phyloP scores from a whole-genome alignment of 208 protist genomes.

The Crithidia fasciculata region DNA sequence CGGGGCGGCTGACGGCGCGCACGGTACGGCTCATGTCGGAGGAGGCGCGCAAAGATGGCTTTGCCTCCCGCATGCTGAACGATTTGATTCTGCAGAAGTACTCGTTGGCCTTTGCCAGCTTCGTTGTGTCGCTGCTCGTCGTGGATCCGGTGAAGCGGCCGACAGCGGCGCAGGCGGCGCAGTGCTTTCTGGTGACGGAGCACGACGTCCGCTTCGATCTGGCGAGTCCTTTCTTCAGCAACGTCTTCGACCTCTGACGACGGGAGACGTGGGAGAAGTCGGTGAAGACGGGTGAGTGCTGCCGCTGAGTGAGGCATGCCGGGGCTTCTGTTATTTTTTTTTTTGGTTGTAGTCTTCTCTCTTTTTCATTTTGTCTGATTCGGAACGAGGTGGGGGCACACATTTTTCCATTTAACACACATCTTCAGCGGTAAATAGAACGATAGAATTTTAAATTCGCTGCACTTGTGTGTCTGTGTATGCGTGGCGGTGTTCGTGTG shows the following conservation, averaged over 20 bases:
- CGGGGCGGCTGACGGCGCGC: conserved; percentile 51
- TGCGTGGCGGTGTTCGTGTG: background rate
- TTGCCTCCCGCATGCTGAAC: conserved; percentile 73
- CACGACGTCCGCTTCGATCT: conserved; percentile 60
- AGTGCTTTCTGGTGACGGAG: conserved; percentile 58
- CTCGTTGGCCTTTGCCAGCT: conserved; percentile 76
- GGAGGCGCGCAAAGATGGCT: conserved; percentile 65
- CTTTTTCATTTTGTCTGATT: background rate
- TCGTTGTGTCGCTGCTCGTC: conserved; percentile 79
- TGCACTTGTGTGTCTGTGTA: background rate
- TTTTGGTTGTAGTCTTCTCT: background rate
- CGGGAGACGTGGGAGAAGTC: background rate
- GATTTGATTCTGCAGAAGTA: conserved; percentile 64
- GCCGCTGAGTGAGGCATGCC: too few species aligned
- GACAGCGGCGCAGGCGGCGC: conserved; percentile 58
- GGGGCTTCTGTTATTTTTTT: background rate
- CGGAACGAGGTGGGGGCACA: too few species aligned
- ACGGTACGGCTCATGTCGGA: conserved; percentile 81
- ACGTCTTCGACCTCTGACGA: conserved; percentile 68
- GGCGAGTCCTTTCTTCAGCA: conserved; percentile 72
- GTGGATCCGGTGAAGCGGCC: conserved; percentile 69
- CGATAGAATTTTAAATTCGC: too few species aligned
- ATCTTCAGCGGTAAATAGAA: too few species aligned
- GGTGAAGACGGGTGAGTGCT: too few species aligned
- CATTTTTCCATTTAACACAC: too few species aligned